phyloP scores from a whole-genome alignment of 805 yeast genomes.

The Nematodospora valgi region DNA sequence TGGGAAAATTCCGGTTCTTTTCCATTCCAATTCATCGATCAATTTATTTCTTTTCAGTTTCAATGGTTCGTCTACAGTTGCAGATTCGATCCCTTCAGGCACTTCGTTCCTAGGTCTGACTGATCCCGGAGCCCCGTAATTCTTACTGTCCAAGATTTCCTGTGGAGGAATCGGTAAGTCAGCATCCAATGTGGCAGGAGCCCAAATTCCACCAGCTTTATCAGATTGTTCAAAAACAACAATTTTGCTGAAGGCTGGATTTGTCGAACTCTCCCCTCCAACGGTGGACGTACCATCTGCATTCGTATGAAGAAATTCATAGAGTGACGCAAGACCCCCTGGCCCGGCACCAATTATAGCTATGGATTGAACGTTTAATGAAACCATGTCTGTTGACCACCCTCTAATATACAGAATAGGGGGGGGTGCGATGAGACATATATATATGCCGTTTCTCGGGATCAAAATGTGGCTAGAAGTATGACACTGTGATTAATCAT shows the following conservation, averaged over 20 bases:
- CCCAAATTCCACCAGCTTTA: slow-evolving; percentile 47
- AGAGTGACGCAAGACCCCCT: slow-evolving; percentile 32
- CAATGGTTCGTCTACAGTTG: slow-evolving; percentile 18
- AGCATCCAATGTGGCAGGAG: slow-evolving; percentile 18
- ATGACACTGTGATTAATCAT: no score
- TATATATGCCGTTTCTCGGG: no score
- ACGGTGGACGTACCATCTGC: slow-evolving; percentile 24
- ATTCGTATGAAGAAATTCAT: slow-evolving; percentile 27
- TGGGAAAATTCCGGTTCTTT: slow-evolving; percentile 33
- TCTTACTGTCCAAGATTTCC: slow-evolving; percentile 24
- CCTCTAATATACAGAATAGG: no score
- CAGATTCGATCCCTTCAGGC: slow-evolving; percentile 15
- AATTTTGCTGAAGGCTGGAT: slow-evolving; percentile 26
- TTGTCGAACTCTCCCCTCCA: slow-evolving; percentile 13
- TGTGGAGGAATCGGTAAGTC: slow-evolving; percentile 29
- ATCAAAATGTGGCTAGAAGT: no score
- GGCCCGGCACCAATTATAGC: slow-evolving; percentile 31
- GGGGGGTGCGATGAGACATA: no score
- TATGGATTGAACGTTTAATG: slow-evolving; percentile 14
- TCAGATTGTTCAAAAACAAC: slow-evolving; percentile 44
- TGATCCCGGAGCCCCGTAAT: slow-evolving; percentile 30
- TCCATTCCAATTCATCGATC: slow-evolving; percentile 31
- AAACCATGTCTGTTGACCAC: not conserved
- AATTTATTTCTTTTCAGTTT: slow-evolving; percentile 6
- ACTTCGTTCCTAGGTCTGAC: slow-evolving; percentile 17